Percentiles rank a stretch among this genome's conserved stretches.
These are phyloP conservation scores for Noccaea caerulescens DNA, from an alignment of 345 rosid genomes.

Conservation along the genomic window DNA sequence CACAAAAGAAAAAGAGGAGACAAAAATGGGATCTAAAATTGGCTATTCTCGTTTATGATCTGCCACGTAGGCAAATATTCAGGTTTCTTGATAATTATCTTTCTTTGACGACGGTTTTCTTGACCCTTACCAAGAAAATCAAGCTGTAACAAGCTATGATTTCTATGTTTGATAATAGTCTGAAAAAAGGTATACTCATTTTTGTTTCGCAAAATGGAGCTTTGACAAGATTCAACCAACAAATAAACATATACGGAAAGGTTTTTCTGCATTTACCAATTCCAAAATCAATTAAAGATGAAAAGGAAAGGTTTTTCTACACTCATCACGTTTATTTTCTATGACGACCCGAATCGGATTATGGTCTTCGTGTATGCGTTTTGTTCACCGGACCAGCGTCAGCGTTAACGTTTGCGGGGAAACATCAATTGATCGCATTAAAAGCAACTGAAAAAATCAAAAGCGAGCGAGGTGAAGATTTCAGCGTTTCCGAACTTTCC, in stretches of 20 bases:
- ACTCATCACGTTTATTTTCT: neutral
- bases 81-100: neutral
- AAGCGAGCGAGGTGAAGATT: slow-evolving; percentile 12
- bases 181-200: too few species aligned
- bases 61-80: neutral
- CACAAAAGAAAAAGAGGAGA: neutral
- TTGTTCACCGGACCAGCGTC: slow-evolving; percentile 10
- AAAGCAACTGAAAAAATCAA: slow-evolving; percentile 16
- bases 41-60: neutral
- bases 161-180: too few species aligned
- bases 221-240: too few species aligned
- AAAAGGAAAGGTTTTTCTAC: too few species aligned
- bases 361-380: slow-evolving; percentile 10
- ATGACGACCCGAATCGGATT: neutral
- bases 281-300: too few species aligned
- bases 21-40: neutral
- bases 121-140: too few species aligned
- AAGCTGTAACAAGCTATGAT: too few species aligned
- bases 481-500: slow-evolving; percentile 31
- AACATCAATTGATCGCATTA: neutral
- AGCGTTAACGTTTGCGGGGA: slow-evolving; percentile 22
- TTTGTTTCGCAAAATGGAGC: too few species aligned
- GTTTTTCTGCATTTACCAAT: too few species aligned
- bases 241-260: too few species aligned
- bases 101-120: too few species aligned